Evolutionary conservation across 441 rosid species (phyloP).

Genomic region (Codiaeum variegatum): DNA sequence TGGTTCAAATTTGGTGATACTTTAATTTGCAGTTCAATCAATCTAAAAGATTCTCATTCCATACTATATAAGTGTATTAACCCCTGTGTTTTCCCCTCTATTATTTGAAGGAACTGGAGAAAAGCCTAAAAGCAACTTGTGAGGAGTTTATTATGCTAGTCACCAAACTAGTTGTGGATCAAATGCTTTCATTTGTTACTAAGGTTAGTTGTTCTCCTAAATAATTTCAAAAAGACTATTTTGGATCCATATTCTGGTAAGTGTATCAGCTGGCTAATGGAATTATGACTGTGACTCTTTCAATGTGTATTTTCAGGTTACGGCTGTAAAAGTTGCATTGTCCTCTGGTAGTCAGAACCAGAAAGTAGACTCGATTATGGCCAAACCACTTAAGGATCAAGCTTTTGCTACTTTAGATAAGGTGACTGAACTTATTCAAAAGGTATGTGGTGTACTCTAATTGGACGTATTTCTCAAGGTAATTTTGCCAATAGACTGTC

Average conservation of each 20-base stretch:
- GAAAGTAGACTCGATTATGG: constrained; percentile 63
- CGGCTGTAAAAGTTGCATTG: constrained; percentile 80
- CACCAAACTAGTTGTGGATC: constrained; percentile 91
- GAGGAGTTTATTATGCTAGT: constrained; percentile 98
- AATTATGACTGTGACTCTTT: constrained; percentile 16
- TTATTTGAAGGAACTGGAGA: constrained; percentile 81
- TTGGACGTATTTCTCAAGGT: not conserved
- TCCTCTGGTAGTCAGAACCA: constrained; percentile 59
- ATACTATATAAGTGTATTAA: not conserved
- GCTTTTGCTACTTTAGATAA: constrained; percentile 93
- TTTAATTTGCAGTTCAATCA: not conserved
- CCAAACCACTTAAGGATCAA: constrained; percentile 88
- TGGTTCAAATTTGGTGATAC: not conserved
- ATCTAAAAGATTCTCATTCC: not conserved
- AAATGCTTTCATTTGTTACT: constrained; percentile 90
- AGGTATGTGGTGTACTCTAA: constrained; percentile 41
- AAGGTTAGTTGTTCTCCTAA: constrained; percentile 50
- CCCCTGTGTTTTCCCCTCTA: constrained; percentile 5
- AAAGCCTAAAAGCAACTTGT: constrained; percentile 85
- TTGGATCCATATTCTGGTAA: not conserved
- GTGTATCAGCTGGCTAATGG: constrained; percentile 9
- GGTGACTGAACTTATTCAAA: constrained; percentile 90
- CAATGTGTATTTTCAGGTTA: constrained; percentile 48
- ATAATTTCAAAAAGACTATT: not conserved
- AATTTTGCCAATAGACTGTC: not conserved